Percentiles rank a stretch among this genome's conserved stretches.
Conservation (phyloP, 345 rosid species). For the Anastatica hierochuntica region DNA sequence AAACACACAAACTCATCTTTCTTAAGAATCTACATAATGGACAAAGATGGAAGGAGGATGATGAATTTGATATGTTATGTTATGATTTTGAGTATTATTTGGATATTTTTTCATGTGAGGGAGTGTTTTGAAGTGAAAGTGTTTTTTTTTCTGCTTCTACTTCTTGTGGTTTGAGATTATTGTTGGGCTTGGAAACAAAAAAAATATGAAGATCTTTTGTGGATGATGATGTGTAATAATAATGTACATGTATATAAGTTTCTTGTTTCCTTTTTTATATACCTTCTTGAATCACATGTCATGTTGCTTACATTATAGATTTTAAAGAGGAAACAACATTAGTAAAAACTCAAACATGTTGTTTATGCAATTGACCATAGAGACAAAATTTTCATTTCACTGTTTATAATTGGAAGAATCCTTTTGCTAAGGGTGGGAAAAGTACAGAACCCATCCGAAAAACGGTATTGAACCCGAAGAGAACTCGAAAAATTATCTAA, state of each 20-base stretch:
- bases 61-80: constrained; percentile 3
- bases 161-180: constrained; percentile 20
- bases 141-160: constrained; percentile 12
- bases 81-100: constrained; percentile 12
- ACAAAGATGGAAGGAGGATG: too few species aligned
- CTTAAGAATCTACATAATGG: too few species aligned
- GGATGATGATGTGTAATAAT: constrained; percentile 4
- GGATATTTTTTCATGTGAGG: constrained; percentile 24
- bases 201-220: constrained; percentile 2
- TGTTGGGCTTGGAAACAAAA: neutral
- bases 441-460: too few species aligned
- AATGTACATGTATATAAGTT: constrained; percentile 12
- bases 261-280: too few species aligned
- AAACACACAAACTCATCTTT: constrained; percentile 3
- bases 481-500: too few species aligned
- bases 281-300: constrained; percentile 15
- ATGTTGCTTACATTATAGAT: neutral
- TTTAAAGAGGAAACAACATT: too few species aligned
- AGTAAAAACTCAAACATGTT: too few species aligned
- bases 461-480: too few species aligned
- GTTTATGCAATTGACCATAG: too few species aligned
- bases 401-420: too few species aligned
- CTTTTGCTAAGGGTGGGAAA: too few species aligned
- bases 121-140: constrained; percentile 1
- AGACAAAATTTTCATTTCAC: too few species aligned